Conservation (phyloP, 2,329 filamentous ascomycete species). For the Pezicula carpinea region DNA sequence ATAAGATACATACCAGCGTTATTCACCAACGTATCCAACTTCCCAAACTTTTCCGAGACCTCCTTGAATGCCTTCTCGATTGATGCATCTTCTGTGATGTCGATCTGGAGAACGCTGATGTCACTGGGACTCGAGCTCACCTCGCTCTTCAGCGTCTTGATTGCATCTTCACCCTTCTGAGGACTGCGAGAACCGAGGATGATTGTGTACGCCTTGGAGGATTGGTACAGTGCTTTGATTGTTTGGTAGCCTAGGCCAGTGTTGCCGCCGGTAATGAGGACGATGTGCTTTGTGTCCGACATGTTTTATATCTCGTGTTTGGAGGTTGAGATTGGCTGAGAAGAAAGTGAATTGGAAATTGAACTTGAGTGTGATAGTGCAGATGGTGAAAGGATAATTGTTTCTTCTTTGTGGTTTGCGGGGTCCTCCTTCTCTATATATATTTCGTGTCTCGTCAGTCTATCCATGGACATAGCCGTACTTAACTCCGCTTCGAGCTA, state of each 20-base stretch:
- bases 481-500: too few relatives aligned
- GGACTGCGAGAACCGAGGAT: constrained; percentile 38
- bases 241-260: constrained; percentile 36
- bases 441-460: too few relatives aligned
- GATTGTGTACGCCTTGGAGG: constrained; percentile 25
- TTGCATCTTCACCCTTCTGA: constrained; percentile 37
- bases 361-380: too few relatives aligned
- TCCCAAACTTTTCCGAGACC: constrained; percentile 23
- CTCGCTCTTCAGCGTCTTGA: constrained; percentile 26
- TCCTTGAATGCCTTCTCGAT: constrained; percentile 26
- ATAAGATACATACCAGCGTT: constrained; percentile 22
- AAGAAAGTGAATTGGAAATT: too few relatives aligned
- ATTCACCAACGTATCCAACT: constrained; percentile 32
- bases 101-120: constrained; percentile 24
- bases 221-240: constrained; percentile 18
- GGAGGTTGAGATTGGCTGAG: too few relatives aligned
- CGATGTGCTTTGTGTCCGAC: constrained; percentile 2
- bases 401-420: too few relatives aligned
- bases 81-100: constrained; percentile 28
- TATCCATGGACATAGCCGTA: too few relatives aligned
- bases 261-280: constrained; percentile 37
- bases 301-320: too few relatives aligned
- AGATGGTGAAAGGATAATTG: too few relatives aligned
- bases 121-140: constrained; percentile 28
- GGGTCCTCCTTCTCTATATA: too few relatives aligned